Conservation (phyloP, 1,284 basidiomycete genomes). For the Boletellus deceptivus region DNA sequence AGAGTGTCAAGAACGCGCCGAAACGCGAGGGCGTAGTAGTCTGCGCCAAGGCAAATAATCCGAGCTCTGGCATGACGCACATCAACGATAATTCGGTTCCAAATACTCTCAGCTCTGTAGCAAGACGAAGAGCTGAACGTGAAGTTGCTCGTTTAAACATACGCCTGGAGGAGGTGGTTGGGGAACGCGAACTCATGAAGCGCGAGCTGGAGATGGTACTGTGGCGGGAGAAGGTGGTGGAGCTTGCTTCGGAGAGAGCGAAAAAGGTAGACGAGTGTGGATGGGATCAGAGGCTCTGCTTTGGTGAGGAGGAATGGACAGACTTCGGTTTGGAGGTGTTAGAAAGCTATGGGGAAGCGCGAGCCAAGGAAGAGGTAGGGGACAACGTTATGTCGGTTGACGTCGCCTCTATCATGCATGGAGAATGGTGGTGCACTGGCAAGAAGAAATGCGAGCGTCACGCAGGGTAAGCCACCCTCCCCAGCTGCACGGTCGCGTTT, state of each 20-base stretch:
- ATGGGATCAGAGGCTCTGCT: conserved; percentile 81
- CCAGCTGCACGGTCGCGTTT: conserved; percentile 5
- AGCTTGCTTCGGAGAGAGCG: conserved; percentile 61
- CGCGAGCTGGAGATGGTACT: conserved; percentile 61
- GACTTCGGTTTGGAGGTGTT: conserved; percentile 62
- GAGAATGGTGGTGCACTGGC: conserved; percentile 74
- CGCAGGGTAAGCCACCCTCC: conserved; percentile 51
- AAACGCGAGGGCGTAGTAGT: conserved; percentile 68
- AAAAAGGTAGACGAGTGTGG: conserved; percentile 66
- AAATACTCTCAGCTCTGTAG: conserved; percentile 9
- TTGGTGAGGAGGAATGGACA: conserved; percentile 71
- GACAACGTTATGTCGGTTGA: conserved; percentile 40
- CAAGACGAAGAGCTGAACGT: conserved; percentile 46
- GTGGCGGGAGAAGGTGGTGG: conserved; percentile 66
- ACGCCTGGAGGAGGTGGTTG: conserved; percentile 54
- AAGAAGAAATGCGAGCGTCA: conserved; percentile 77
- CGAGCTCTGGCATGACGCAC: conserved; percentile 22
- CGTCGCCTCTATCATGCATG: conserved; percentile 35
- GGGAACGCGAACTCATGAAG: conserved; percentile 59
- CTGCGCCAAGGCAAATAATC: conserved; percentile 28
- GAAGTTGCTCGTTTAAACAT: conserved; percentile 52
- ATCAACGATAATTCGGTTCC: conserved; percentile 6
- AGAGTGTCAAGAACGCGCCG: conserved; percentile 63
- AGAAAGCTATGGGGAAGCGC: conserved; percentile 63
- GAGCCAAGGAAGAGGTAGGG: conserved; percentile 24